Evolutionary conservation across 805 yeast species (phyloP).

Genomic region (Metschnikowia kofuensis): DNA sequence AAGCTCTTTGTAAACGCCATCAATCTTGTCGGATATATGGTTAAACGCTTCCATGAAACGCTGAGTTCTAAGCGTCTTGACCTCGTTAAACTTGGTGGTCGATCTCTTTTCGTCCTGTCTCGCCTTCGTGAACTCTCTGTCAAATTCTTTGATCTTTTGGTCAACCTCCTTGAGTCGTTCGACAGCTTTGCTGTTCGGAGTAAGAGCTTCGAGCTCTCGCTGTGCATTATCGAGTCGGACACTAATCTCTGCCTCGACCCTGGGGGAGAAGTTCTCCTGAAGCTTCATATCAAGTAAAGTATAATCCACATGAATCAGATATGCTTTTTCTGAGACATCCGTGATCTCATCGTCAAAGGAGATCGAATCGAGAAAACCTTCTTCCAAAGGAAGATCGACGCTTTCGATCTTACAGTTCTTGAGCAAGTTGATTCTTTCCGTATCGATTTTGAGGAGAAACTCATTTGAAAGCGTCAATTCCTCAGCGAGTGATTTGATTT

Average conservation of each 20-base stretch:
- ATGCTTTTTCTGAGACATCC: constrained; percentile 35
- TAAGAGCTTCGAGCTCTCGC: constrained; percentile 46
- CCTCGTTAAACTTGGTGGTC: constrained; percentile 52
- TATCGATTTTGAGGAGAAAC: constrained; percentile 48
- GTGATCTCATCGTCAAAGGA: constrained; percentile 55
- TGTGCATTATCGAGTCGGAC: constrained; percentile 32
- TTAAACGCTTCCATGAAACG: constrained; percentile 69
- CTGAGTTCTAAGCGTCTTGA: constrained; percentile 58
- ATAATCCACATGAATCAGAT: constrained; percentile 57
- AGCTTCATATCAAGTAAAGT: constrained; percentile 41
- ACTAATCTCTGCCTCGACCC: constrained; percentile 36
- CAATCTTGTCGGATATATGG: constrained; percentile 72
- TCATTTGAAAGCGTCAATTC: constrained; percentile 46
- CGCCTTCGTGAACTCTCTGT: constrained; percentile 59
- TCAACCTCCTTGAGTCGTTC: constrained; percentile 74
- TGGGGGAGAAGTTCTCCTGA: constrained; percentile 38
- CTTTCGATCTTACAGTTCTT: constrained; percentile 75
- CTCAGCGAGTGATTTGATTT: constrained; percentile 28
- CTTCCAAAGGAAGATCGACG: constrained; percentile 57
- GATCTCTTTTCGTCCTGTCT: constrained; percentile 58
- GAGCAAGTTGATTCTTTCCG: constrained; percentile 57
- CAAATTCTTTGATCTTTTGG: constrained; percentile 55
- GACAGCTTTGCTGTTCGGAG: constrained; percentile 80
- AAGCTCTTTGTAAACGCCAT: constrained; percentile 77
- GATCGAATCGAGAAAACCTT: constrained; percentile 58